Conservation (phyloP, 768 basidiomycete species). For the Suillus cothurnatus region DNA sequence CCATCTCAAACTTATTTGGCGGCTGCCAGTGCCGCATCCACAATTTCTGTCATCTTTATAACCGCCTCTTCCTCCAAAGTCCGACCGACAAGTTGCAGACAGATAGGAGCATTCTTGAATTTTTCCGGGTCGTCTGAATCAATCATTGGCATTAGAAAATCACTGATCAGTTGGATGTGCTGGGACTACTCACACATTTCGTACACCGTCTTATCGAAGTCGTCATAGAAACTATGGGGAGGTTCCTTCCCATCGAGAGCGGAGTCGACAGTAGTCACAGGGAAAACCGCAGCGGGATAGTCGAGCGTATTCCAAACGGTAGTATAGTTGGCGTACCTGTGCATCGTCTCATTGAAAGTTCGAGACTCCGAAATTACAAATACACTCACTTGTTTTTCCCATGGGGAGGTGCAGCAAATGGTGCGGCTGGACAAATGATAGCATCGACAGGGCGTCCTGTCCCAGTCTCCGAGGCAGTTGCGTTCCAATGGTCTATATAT, state of each 20-base stretch:
- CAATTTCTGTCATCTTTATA: conserved; percentile 67
- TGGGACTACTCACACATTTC: conserved; percentile 50
- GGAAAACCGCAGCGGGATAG: conserved; percentile 61
- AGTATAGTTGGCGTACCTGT: conserved; percentile 55
- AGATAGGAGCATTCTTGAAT: conserved; percentile 61
- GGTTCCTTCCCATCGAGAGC: conserved; percentile 49
- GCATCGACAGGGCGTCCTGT: conserved; percentile 79
- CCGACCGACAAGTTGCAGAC: conserved; percentile 67
- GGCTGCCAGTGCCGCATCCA: conserved; percentile 52
- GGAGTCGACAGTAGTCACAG: conserved; percentile 63
- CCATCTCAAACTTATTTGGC: not conserved
- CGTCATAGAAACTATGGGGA: conserved; percentile 48
- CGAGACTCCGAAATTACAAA: conserved; percentile 5
- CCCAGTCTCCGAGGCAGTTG: conserved; percentile 49
- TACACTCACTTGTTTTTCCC: conserved; percentile 52
- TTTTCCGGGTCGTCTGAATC: conserved; percentile 55
- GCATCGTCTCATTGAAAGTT: conserved; percentile 4
- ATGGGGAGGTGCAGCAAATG: conserved; percentile 65
- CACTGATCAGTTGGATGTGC: not conserved
- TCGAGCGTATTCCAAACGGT: conserved; percentile 71
- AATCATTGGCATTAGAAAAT: conserved; percentile 9
- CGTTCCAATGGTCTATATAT: conserved; percentile 66
- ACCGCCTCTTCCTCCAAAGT: conserved; percentile 79
- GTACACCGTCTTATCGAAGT: conserved; percentile 50
- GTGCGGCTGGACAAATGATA: conserved; percentile 65